Evolutionary conservation across 1,139 yeast species (phyloP), one percentile per base, ranked within the genome.

Genomic region (Zhuliangozyma blackwelliae): DNA sequence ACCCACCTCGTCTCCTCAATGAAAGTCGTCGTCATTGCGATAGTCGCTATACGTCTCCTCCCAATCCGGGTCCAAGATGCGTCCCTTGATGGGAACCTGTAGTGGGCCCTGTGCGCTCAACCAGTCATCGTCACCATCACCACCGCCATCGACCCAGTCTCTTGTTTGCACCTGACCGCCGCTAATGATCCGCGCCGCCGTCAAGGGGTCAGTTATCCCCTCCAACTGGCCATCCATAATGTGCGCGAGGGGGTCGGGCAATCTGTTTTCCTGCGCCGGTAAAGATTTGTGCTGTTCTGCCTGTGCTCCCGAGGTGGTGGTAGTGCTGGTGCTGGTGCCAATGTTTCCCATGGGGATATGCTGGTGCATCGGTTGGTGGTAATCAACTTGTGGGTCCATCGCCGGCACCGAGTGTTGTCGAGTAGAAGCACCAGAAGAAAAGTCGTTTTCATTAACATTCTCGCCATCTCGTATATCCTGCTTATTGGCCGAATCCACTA

Each of bases 181-280:
- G 47, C 72, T 65, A 8, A 67, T 51, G 5, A 68, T 52, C 40
- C 63, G 55, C 5, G 76, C 76, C 3, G 75, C 73, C 35, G 62
- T 55, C 10, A 70, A 52, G 2, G 74, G 68, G 35, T 58, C 61
- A 13, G 31, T 45, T 13, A 60, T 44, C 28, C 54, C 62, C 2
- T 45, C 50, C 10, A 70, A 49, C 16, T 52, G 60, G 1, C 74
- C 74, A 35, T 68, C 72, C 34, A 52, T 52, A n/a, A 70, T 56
- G 43, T 70, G 76, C 2, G 75, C 72, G 37, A 70, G 53, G 0
- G 76, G 76, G 41, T 70, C 76, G 3, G 75, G 74, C 21, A 69
- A 54, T 34, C 51, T 65, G 41, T 55, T 56, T 8, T 42, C 38
- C 26, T 30, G 21, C 11, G 10, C 32, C 3, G 31, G 31, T 10